Base-by-base conservation (phyloP, 306 rosid genomes). In the Dicorynia guianensis region DNA sequence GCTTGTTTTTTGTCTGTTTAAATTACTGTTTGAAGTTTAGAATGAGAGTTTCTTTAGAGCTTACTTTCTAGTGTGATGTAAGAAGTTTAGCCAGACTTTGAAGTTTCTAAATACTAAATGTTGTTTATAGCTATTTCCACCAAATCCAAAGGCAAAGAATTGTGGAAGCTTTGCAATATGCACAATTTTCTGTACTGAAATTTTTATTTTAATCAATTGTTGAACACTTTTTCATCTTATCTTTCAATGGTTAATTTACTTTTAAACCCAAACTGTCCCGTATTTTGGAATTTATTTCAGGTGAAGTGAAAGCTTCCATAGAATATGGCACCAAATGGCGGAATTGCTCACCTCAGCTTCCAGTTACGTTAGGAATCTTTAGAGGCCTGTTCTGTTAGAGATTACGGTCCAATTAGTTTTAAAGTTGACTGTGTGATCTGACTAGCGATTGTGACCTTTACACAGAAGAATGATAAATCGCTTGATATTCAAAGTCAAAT, bases 311-410 rank as follows among this genome's bases (percentile, higher is more conserved):
- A 86, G 92, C 89, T 64, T 80, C 92, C 36, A 52, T 65, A 17
- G 84, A 86, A 71, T 71, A 62, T 15, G n/a, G 80, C 80, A 79
- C 86, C 67, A 95, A 95, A 77, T 95, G 99, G 99, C 66, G 84
- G 84, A 81, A 83, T 65, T 73, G 79, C 84, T 85, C 84, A 38
- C 86, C 88, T 30, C 78, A 83, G 63, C 44, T 72, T 83, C 81
- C 87, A 72, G 99, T 92, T 81, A 75, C 68, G 91, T 85, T 84
- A 42, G 53, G 81, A 63, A 83, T 79, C 18, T 77, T 48, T 25
- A 50, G 55, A 44, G 59, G 60, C 74, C 49, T 55, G 63, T 55
- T 65, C 55, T 63, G 50, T 66, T 80, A 56, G 36, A 43, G 20
- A 75, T 61, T 72, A 63, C 56, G 47, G 34, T 47, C 59, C 69